Evolutionary conservation across 208 protist genomes (phyloP), one percentile per base, ranked within the genome.

Genomic region (Porcisia deanei): DNA sequence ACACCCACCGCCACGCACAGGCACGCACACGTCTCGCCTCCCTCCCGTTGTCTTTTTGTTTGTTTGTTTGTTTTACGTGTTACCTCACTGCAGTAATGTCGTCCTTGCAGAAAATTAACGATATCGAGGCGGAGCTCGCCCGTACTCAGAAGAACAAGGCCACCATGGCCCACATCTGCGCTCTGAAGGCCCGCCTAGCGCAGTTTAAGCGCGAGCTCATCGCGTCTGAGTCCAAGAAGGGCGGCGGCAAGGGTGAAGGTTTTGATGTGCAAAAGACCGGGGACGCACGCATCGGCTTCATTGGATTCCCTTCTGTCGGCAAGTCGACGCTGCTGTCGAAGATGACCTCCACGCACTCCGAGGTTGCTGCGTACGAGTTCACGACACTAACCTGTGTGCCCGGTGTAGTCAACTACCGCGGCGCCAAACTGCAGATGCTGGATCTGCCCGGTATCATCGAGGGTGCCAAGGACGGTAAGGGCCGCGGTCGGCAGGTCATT

Each of bases 361-460:
- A 99, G 82, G 97, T 99, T 25, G 99, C 97, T 54, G 98, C 97
- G 22, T 99, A 99, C 87, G 99, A 99, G 87, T 99, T 99, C 87
- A 99, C 99, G 2, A 99, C 99, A 12, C 88, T 99, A 22, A 99
- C 98, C 3, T 99, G 98, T 81, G 98, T 99, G 63, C 99, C 98
- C 34, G 99, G 96, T 76, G 92, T 98, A 25, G 94, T 97, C 57
- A 88, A 80, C 45, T 98, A 99, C 88, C 99, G 99, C 71, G 94
- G 94, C 41, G 95, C 95, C 34, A 97, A 98, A 85, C 84, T 98
- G 72, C 96, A 99, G 88, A 96, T 99, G 88, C 84, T 99, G 2
- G 98, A 99, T 90, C 88, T 99, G 25, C 97, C 98, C 64, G 97
- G 99, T 93, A 99, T 99, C 83, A 99, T 99, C 82, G 99, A 99